Conservation (phyloP, 2,329 filamentous ascomycete species). For the Fusarium scirpi region DNA sequence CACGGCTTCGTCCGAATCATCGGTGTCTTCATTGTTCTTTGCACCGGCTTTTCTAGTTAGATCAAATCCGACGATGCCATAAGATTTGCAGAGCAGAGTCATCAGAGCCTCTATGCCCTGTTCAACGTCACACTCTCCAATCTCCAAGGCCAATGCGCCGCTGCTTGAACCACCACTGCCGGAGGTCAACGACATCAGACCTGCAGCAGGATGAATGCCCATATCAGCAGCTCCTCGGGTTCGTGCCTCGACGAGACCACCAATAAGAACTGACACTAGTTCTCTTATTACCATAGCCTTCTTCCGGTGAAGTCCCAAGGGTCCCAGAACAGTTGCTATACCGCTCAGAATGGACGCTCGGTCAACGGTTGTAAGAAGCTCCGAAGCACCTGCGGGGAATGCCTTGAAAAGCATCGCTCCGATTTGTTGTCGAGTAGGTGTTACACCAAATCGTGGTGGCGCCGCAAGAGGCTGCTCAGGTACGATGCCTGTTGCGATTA, state of each 20-base stretch:
- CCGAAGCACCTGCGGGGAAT: conserved; percentile 74
- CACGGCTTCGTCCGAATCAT: conserved; percentile 64
- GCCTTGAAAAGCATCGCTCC: conserved; percentile 74
- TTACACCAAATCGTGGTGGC: conserved; percentile 67
- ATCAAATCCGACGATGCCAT: conserved; percentile 70
- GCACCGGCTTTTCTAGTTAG: conserved; percentile 45
- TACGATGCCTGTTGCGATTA: conserved; percentile 73
- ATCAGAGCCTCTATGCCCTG: conserved; percentile 74
- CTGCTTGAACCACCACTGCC: conserved; percentile 61
- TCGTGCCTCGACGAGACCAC: conserved; percentile 87
- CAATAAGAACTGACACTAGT: conserved; percentile 83
- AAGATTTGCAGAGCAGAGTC: conserved; percentile 70
- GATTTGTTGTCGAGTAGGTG: conserved; percentile 72
- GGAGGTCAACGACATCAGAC: conserved; percentile 78
- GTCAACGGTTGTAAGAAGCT: conserved; percentile 78
- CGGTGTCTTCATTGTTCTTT: conserved; percentile 44
- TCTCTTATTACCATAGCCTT: conserved; percentile 92
- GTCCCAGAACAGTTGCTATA: conserved; percentile 85
- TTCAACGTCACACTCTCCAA: conserved; percentile 74
- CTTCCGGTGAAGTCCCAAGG: conserved; percentile 84
- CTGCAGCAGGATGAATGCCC: conserved; percentile 93
- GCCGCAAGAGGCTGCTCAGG: conserved; percentile 63
- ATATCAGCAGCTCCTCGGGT: conserved; percentile 96
- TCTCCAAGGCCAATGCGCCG: conserved; percentile 67
- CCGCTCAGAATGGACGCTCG: conserved; percentile 84